A percentile compares a stretch with the other conserved stretches of the same genome.
phyloP scores from a whole-genome alignment of 805 yeast species.

The Saccharomycopsis lassenensis region DNA sequence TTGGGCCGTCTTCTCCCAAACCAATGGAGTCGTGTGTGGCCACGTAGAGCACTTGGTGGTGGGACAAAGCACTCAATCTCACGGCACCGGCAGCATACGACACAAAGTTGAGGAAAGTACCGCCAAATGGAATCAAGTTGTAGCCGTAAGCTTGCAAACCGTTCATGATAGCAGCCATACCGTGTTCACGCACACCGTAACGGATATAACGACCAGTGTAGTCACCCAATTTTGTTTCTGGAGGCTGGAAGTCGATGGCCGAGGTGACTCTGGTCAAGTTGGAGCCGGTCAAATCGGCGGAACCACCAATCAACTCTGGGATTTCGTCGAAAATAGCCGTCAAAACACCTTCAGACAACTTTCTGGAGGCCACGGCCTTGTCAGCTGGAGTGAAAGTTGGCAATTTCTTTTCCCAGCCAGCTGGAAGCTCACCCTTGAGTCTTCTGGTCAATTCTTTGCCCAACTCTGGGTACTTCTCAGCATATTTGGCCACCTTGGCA shows the following conservation, averaged over 20 bases:
- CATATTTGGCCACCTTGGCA: conserved; percentile 46
- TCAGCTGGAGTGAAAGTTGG: conserved; percentile 76
- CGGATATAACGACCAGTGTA: conserved; percentile 90
- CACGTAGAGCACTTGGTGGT: conserved; percentile 76
- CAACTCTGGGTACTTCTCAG: conserved; percentile 58
- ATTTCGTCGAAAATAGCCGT: conserved; percentile 46
- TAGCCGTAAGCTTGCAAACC: conserved; percentile 89
- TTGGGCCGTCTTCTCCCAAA: conserved; percentile 89
- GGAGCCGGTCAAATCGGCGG: conserved; percentile 96
- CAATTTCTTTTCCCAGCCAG: conserved; percentile 62
- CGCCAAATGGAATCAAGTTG: conserved; percentile 85
- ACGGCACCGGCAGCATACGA: conserved; percentile 82
- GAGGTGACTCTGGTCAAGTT: conserved; percentile 83
- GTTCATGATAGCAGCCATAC: conserved; percentile 96
- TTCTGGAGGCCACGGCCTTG: conserved; percentile 85
- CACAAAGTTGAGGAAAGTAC: conserved; percentile 93
- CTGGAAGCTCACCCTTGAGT: conserved; percentile 67
- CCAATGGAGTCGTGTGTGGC: conserved; percentile 89
- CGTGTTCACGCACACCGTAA: conserved; percentile 99
- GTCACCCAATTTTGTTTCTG: conserved; percentile 66
- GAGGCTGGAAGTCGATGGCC: conserved; percentile 89
- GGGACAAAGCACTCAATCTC: conserved; percentile 74
- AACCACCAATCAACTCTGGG: conserved; percentile 94
- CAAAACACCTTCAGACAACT: conserved; percentile 76
- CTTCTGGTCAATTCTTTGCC: conserved; percentile 78